A percentile compares a stretch with the other conserved stretches of the same genome.
These are phyloP conservation scores for Lachnellula cervina DNA, from an alignment of 2,329 filamentous ascomycete genomes.

Conservation along the genomic window DNA sequence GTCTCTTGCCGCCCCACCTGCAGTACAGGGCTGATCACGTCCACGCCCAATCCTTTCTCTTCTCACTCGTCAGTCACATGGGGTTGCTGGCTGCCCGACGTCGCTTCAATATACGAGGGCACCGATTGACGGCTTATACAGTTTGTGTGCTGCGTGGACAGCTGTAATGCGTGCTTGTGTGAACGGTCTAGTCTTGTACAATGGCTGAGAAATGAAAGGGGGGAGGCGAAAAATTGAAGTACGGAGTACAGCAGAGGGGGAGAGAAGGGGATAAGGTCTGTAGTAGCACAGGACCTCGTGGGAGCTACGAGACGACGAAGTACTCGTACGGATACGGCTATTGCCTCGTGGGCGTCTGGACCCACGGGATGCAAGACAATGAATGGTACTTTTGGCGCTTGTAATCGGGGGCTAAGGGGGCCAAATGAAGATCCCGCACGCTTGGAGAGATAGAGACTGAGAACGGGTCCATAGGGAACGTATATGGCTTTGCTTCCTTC, in stretches of 20 bases:
- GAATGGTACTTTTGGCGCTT: slow-evolving; percentile 26
- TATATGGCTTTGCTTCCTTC: slow-evolving; percentile 36
- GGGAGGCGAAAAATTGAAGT: slow-evolving; percentile 21
- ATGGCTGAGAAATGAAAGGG: slow-evolving; percentile 16
- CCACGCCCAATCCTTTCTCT: slow-evolving; percentile 29
- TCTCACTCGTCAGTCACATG: slow-evolving; percentile 32
- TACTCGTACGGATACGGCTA: slow-evolving; percentile 8
- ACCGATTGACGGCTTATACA: slow-evolving; percentile 19
- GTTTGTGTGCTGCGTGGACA: slow-evolving; percentile 19
- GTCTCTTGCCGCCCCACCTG: slow-evolving; percentile 29
- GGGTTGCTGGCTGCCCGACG: slow-evolving; percentile 23
- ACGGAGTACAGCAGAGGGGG: slow-evolving; percentile 18
- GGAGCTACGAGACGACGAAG: slow-evolving; percentile 18
- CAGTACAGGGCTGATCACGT: slow-evolving; percentile 33
- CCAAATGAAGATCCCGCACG: slow-evolving; percentile 24
- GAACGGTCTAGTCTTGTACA: slow-evolving; percentile 16
- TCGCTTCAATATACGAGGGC: slow-evolving; percentile 16
- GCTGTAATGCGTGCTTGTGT: slow-evolving; percentile 22
- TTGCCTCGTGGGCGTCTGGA: slow-evolving; percentile 26
- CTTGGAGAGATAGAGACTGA: slow-evolving; percentile 18
- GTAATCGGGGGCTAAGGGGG: slow-evolving; percentile 24
- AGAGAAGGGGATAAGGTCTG: slow-evolving; percentile 9
- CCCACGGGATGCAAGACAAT: slow-evolving; percentile 19
- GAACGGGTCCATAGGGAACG: slow-evolving; percentile 32
- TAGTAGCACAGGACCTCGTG: slow-evolving; percentile 28